A percentile compares a stretch with the other conserved stretches of the same genome.
These are phyloP conservation scores for Trypanosoma conorhini DNA, from an alignment of 208 protist genomes.

Conservation along the genomic window DNA sequence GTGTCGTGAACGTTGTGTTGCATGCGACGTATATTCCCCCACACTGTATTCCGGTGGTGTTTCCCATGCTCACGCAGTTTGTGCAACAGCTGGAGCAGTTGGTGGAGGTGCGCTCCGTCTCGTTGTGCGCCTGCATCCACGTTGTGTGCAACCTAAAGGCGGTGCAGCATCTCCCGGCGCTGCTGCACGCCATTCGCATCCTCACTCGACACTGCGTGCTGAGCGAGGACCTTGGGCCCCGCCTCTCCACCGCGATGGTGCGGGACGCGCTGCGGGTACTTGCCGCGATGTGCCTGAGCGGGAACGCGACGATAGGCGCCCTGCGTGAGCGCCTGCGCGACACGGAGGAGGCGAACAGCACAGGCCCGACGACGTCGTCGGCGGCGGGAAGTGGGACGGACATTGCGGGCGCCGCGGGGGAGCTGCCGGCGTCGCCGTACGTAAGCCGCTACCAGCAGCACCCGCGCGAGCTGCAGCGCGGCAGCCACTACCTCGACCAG, in stretches of 20 bases:
- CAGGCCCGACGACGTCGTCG: background rate
- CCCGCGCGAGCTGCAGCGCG: constrained; percentile 3
- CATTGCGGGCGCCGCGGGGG: background rate
- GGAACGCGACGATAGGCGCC: constrained; percentile 58
- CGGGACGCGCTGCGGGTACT: constrained; percentile 80
- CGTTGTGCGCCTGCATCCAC: constrained; percentile 81
- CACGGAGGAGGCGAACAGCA: constrained; percentile 33
- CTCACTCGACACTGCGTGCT: constrained; percentile 86
- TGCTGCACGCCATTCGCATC: constrained; percentile 81
- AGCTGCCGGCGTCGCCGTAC: background rate
- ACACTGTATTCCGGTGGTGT: constrained; percentile 86
- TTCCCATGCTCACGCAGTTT: constrained; percentile 86
- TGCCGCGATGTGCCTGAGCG: constrained; percentile 65
- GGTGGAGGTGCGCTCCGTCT: constrained; percentile 80
- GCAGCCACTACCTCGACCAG: constrained; percentile 9
- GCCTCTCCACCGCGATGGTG: constrained; percentile 74
- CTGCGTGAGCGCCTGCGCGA: constrained; percentile 65
- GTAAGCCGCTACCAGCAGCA: constrained; percentile 7
- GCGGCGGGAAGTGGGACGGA: constrained; percentile 3
- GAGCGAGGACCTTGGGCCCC: constrained; percentile 75
- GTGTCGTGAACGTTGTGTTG: constrained; percentile 85
- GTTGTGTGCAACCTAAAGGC: constrained; percentile 90
- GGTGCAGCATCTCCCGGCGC: constrained; percentile 77
- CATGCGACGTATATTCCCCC: constrained; percentile 88
- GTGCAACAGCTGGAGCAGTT: constrained; percentile 86